Percentiles rank a stretch among this genome's conserved stretches.
phyloP scores from a whole-genome alignment of 192 early-diverging fungal species.

The Geranomyces michiganensis region DNA sequence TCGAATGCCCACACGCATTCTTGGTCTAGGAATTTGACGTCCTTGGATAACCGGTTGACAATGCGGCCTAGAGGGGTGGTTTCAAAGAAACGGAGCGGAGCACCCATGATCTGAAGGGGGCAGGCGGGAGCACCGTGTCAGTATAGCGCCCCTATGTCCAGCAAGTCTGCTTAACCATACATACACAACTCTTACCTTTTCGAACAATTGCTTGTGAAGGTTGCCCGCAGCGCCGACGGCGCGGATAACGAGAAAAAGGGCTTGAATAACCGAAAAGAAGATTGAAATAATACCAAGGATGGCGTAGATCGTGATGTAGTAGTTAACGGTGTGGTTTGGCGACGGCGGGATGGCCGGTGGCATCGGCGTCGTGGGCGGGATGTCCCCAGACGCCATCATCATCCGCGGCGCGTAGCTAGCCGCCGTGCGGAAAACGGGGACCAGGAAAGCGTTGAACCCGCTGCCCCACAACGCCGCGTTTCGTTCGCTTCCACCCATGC shows the following conservation, averaged over 20 bases:
- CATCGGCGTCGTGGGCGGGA: no score
- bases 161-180: no score
- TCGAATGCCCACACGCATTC: constrained; percentile 60
- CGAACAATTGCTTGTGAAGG: no score
- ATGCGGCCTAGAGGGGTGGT: constrained; percentile 70
- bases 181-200: no score
- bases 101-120: no score
- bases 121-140: no score
- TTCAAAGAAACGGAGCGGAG: constrained; percentile 36
- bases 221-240: no score
- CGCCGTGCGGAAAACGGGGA: background rate
- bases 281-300: background rate
- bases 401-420: background rate
- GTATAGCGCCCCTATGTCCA: no score
- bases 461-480: background rate
- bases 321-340: background rate
- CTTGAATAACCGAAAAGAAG: no score
- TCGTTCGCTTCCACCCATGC: no score
- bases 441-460: background rate
- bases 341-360: constrained; percentile 2
- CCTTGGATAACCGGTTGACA: constrained; percentile 50
- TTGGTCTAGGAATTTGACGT: constrained; percentile 67
- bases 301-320: constrained; percentile 24
- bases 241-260: no score
- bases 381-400: background rate